These are phyloP conservation scores for Boehmeria nivea DNA, from an alignment of 306 rosid species.

Conservation along the genomic window DNA sequence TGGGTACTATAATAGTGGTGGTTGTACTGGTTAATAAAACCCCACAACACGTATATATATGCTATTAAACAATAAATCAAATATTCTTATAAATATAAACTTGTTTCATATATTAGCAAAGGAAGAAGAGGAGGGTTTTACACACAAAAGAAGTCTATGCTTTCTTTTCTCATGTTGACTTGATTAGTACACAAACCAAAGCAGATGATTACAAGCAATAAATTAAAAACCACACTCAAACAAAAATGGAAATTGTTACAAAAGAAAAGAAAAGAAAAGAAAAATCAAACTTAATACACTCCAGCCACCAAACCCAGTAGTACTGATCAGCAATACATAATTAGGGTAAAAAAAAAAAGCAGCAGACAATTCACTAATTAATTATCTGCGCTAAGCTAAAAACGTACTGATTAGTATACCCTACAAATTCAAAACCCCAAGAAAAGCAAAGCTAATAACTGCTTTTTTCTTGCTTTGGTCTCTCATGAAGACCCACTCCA, in stretches of 20 bases:
- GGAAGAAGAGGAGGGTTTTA: constrained; percentile 11
- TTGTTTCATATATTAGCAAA: no score
- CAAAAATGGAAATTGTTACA: not conserved
- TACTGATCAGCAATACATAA: constrained; percentile 41
- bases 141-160: constrained; percentile 29
- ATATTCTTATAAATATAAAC: no score
- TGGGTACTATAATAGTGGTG: no score
- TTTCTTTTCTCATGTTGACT: constrained; percentile 27
- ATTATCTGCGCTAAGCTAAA: constrained; percentile 42
- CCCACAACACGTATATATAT: no score
- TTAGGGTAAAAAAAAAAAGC: not conserved
- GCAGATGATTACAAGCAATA: constrained; percentile 31
- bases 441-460: constrained; percentile 23
- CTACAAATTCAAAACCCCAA: constrained; percentile 30
- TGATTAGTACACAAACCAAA: constrained; percentile 30
- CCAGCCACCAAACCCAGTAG: constrained; percentile 42
- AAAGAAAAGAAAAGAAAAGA: constrained; percentile 7
- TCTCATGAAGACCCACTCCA: constrained; percentile 26
- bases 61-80: no score
- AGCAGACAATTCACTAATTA: constrained; percentile 19
- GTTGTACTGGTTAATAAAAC: no score
- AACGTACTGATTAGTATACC: constrained; percentile 37
- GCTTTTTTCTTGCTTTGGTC: constrained; percentile 19
- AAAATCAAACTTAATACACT: constrained; percentile 35
- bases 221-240: constrained; percentile 29